Percentiles rank a stretch among this genome's conserved stretches.
These are phyloP conservation scores for Coix lacrymajobi DNA, from an alignment of 176 grass and related monocot genomes.

Conservation along the genomic window DNA sequence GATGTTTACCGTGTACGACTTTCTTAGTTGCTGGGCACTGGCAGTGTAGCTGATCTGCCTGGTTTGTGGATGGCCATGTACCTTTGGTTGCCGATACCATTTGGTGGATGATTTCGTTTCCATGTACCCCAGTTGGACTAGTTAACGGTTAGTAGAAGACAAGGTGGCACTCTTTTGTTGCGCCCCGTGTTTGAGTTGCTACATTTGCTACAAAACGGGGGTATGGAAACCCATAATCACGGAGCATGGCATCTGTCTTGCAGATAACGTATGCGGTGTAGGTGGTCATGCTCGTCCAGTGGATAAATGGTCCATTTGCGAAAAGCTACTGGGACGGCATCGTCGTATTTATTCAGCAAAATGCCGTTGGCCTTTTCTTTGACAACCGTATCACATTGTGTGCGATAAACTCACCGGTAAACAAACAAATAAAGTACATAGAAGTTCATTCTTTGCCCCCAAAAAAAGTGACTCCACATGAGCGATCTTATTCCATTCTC, in stretches of 20 bases:
- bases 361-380: background rate
- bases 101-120: background rate
- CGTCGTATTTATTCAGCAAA: background rate
- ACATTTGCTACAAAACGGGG: background rate
- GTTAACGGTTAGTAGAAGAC: background rate
- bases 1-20: slow-evolving; percentile 31
- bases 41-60: slow-evolving; percentile 25
- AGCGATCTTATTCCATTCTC: slow-evolving; percentile 1
- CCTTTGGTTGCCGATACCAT: background rate
- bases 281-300: background rate
- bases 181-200: background rate
- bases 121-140: background rate
- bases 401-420: background rate
- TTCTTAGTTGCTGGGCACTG: slow-evolving; percentile 22
- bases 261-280: background rate
- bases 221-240: background rate
- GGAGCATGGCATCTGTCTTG: background rate
- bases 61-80: slow-evolving; percentile 26
- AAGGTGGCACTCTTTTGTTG: background rate
- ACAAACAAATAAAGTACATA: background rate
- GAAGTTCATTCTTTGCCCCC: background rate
- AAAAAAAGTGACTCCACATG: background rate
- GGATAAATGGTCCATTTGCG: background rate
- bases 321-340: background rate
- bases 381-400: background rate